phyloP scores from a whole-genome alignment of 2,329 filamentous ascomycete species.

The Calonectria pauciramosa region DNA sequence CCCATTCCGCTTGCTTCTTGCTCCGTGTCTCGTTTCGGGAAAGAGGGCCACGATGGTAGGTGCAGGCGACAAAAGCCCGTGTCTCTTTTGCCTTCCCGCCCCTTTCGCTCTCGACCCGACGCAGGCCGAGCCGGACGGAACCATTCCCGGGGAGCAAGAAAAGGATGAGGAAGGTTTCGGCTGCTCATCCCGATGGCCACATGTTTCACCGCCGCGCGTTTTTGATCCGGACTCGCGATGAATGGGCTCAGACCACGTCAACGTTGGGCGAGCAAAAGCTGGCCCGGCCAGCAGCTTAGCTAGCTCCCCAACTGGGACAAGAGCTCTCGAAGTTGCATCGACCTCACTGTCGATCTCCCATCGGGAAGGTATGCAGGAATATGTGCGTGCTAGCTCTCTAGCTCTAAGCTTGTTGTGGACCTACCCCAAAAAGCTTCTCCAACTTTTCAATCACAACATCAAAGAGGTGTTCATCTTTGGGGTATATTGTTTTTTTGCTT shows the following conservation, averaged over 20 bases:
- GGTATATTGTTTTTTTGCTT: neutral
- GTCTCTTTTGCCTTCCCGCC: neutral
- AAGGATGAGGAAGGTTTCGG: neutral
- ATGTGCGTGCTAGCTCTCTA: conserved; percentile 21
- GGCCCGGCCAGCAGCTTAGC: neutral
- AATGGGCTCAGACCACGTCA: conserved; percentile 18
- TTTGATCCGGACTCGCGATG: neutral
- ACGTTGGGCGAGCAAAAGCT: neutral
- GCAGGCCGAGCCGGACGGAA: neutral
- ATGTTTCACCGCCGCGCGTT: conserved; percentile 7
- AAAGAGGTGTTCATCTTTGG: neutral
- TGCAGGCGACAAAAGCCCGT: neutral
- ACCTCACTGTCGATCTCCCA: conserved; percentile 20
- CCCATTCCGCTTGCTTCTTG: neutral
- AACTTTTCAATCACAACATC: neutral
- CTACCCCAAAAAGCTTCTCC: conserved; percentile 6
- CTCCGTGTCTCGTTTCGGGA: neutral
- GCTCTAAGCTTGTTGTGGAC: conserved; percentile 5
- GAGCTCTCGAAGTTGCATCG: neutral
- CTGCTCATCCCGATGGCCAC: neutral
- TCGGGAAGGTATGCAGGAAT: conserved; percentile 8
- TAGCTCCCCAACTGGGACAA: neutral
- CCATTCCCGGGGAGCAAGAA: neutral
- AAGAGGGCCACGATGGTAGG: neutral
- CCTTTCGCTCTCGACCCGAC: neutral